Evolutionary conservation across 148 eudicot species (phyloP), one percentile per base, ranked within the genome.

Genomic region (Salicornia ramosissima): DNA sequence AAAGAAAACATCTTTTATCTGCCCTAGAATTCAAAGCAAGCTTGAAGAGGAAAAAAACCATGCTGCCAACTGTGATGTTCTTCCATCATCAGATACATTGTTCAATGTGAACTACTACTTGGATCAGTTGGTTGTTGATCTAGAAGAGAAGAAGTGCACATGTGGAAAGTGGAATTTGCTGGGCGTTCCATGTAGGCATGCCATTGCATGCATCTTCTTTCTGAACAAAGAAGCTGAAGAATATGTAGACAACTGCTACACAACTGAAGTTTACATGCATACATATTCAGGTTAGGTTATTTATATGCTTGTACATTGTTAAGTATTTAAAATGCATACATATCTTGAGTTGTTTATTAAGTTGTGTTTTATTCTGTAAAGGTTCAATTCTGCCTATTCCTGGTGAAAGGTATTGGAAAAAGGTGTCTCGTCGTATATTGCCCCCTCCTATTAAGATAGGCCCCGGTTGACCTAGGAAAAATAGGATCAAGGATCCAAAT

Each of bases 401-500:
- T 2, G 66, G 47, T 15, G 46, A 59, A 2, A 62, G 66, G 22
- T 26, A 34, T 19, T 62, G 47, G 66, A 46, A 46, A 14, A 36
- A 25, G 26, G 19, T 36, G 1, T 0, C 1, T 6, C 5, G 15
- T 18, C 14, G 26, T 15, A 15, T 62, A n/a, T 0, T 4, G 1
- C 66, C 66, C 15, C 45, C 66, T 24, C 25, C 29, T 5, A 24
- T 21, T 1, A 64, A 21, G 16, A 28, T 40, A 21, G 46, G 46
- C 2, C 8, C 31, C 22, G 30, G 46, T 18, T 42, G 66, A 42
- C 66, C 36, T 6, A 62, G 66, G 9, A 62, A 34, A 8, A 62
- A 62, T 36, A 62, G 66, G 39, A 62, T 18, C 0, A 62, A 62
- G 22, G 46, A 42, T 13, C 66, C 66, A 15, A 9, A 30, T 62